Evolutionary conservation across 2,329 filamentous ascomycete species (phyloP).

Genomic region (Acarospora socialis): DNA sequence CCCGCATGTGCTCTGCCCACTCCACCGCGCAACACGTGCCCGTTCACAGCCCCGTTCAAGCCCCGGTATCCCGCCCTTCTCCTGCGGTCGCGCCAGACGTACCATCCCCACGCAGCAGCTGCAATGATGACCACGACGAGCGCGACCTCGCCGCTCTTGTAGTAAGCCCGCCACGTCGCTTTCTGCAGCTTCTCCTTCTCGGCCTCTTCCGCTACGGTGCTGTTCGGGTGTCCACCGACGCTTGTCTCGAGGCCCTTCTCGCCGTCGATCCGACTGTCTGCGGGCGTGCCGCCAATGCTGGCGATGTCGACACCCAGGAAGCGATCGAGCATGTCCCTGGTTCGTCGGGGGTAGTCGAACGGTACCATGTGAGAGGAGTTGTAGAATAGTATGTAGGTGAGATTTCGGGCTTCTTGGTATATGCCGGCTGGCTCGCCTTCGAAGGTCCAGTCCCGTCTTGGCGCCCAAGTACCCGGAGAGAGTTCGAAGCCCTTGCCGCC

Average conservation of each 20-base stretch:
- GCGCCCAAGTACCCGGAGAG: slow-evolving; percentile 74
- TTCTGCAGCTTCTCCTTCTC: slow-evolving; percentile 63
- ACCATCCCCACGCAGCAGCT: slow-evolving; percentile 60
- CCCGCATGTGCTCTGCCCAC: slow-evolving; percentile 8
- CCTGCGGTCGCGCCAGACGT: slow-evolving; percentile 44
- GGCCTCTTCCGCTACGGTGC: slow-evolving; percentile 50
- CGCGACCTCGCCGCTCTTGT: slow-evolving; percentile 72
- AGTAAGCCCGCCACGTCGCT: slow-evolving; percentile 80
- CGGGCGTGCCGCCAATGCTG: slow-evolving; percentile 66
- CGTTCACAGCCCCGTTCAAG: slow-evolving; percentile 21
- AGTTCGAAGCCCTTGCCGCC: slow-evolving; percentile 83
- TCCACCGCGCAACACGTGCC: slow-evolving; percentile 5
- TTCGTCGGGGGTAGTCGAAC: slow-evolving; percentile 75
- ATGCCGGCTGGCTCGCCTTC: slow-evolving; percentile 78
- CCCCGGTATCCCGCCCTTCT: slow-evolving; percentile 31
- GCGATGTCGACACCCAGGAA: slow-evolving; percentile 90
- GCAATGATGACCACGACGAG: slow-evolving; percentile 67
- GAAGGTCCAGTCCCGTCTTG: slow-evolving; percentile 87
- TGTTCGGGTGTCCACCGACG: slow-evolving; percentile 59
- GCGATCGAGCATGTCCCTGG: slow-evolving; percentile 90
- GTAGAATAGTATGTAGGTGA: slow-evolving; percentile 91
- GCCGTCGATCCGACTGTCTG: slow-evolving; percentile 70
- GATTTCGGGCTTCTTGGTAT: slow-evolving; percentile 86
- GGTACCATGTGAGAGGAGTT: slow-evolving; percentile 98
- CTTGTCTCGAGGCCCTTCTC: slow-evolving; percentile 67